A percentile compares a stretch with the other conserved stretches of the same genome.
Conservation (phyloP, 1,284 basidiomycete genomes). For the Exsudoporus floridanus region DNA sequence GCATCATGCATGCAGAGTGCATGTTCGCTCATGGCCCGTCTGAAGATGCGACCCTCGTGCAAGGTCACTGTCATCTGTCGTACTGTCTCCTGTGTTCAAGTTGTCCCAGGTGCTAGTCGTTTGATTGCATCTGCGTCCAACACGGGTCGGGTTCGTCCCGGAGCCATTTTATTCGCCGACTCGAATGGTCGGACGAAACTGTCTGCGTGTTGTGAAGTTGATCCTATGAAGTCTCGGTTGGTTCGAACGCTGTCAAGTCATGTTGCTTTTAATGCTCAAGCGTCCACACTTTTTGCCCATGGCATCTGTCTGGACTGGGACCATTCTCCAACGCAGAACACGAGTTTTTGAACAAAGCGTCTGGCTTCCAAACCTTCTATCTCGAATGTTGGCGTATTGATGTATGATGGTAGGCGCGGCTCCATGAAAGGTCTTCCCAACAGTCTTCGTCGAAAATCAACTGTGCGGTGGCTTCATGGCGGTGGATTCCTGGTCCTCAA, state of each 20-base stretch:
- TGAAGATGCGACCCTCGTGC: not conserved
- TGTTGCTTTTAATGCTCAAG: too few relatives aligned
- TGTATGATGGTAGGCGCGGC: too few relatives aligned
- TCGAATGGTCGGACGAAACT: not conserved
- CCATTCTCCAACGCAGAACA: not conserved
- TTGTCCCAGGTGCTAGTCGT: not conserved
- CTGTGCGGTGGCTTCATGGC: too few relatives aligned
- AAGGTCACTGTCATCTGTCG: not conserved
- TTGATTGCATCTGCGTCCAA: not conserved
- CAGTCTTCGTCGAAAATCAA: not conserved
- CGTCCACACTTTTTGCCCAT: not conserved
- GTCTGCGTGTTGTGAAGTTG: too few relatives aligned
- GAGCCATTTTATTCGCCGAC: not conserved
- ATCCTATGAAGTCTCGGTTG: too few relatives aligned
- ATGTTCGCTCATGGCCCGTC: not conserved
- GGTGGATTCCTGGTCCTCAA: not conserved
- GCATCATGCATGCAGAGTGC: not conserved
- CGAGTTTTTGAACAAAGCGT: too few relatives aligned
- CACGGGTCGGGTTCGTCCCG: not conserved
- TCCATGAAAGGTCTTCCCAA: not conserved
- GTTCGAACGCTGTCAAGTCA: too few relatives aligned
- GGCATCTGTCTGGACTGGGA: not conserved
- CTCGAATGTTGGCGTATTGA: not conserved
- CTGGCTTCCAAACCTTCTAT: too few relatives aligned
- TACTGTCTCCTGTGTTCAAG: not conserved